A percentile compares a stretch with the other conserved stretches of the same genome.
These are phyloP conservation scores for Neodidymelliopsis sp. DNA, from an alignment of 2,329 filamentous ascomycete species.

Conservation along the genomic window DNA sequence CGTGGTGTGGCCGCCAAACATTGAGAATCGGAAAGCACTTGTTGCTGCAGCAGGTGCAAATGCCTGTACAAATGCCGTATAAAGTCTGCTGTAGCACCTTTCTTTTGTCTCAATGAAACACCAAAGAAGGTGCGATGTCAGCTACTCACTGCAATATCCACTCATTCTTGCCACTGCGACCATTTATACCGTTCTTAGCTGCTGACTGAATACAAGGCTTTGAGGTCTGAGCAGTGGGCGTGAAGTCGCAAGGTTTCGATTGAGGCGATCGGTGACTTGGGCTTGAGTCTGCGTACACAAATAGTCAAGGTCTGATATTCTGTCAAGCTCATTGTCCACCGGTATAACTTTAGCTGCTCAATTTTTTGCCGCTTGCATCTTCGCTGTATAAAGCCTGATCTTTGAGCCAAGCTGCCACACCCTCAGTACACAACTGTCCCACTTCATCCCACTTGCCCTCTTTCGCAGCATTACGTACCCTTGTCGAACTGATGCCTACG, in stretches of 20 bases:
- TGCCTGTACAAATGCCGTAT: not conserved
- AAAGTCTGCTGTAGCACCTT: too few relatives aligned
- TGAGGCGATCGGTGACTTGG: not conserved
- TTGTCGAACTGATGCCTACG: constrained; percentile 65
- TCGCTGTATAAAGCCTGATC: constrained; percentile 63
- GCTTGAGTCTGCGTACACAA: too few relatives aligned
- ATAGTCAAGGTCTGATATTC: not conserved
- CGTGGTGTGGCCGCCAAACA: constrained; percentile 19
- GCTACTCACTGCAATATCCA: too few relatives aligned
- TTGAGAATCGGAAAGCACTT: constrained; percentile 8
- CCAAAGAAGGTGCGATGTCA: too few relatives aligned
- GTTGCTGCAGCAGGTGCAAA: not conserved
- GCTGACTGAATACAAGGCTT: too few relatives aligned
- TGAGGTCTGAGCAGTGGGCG: too few relatives aligned
- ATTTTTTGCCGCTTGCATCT: constrained; percentile 46
- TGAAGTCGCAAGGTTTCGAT: too few relatives aligned
- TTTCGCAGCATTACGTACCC: constrained; percentile 65
- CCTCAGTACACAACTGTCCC: constrained; percentile 61
- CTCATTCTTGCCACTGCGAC: too few relatives aligned
- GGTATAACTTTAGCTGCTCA: constrained; percentile 39
- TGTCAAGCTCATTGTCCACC: not conserved
- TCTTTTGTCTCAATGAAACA: too few relatives aligned
- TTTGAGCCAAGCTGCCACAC: constrained; percentile 66
- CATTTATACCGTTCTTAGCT: too few relatives aligned
- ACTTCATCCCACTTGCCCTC: constrained; percentile 58